Conservation (phyloP, 1,139 yeast genomes). For the Candida mesenterica region DNA sequence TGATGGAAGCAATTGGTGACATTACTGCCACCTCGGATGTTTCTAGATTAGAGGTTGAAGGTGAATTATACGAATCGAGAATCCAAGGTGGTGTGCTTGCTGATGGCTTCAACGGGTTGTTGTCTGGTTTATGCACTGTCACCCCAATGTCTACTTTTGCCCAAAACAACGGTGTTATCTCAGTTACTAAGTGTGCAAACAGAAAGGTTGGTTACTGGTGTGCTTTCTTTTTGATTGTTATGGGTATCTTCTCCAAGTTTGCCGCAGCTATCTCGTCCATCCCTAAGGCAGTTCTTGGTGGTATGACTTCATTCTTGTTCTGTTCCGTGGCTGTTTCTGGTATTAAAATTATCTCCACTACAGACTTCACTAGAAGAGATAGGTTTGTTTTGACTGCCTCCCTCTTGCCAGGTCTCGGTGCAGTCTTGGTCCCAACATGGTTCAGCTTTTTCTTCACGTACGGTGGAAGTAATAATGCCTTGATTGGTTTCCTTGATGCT, state of each 20-base stretch:
- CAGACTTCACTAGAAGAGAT: slow-evolving; percentile 83
- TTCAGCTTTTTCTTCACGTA: slow-evolving; percentile 75
- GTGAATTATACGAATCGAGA: slow-evolving; percentile 74
- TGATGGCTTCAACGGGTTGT: slow-evolving; percentile 68
- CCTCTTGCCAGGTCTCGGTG: slow-evolving; percentile 74
- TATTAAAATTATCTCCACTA: slow-evolving; percentile 69
- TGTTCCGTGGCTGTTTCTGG: slow-evolving; percentile 90
- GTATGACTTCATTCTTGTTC: slow-evolving; percentile 89
- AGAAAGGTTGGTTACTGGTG: slow-evolving; percentile 87
- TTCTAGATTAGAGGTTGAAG: slow-evolving; percentile 78
- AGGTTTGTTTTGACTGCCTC: slow-evolving; percentile 79
- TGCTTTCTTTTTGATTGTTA: slow-evolving; percentile 73
- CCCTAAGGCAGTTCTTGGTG: slow-evolving; percentile 83
- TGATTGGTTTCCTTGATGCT: slow-evolving; percentile 75
- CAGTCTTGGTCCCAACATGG: slow-evolving; percentile 76
- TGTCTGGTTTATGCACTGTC: slow-evolving; percentile 72
- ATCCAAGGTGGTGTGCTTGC: slow-evolving; percentile 91
- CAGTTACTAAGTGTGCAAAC: slow-evolving; percentile 86
- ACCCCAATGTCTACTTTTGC: slow-evolving; percentile 90
- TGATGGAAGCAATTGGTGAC: slow-evolving; percentile 94
- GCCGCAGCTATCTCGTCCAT: slow-evolving; percentile 87
- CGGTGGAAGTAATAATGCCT: slow-evolving; percentile 58
- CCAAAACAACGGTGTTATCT: slow-evolving; percentile 90
- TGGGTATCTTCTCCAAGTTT: slow-evolving; percentile 87
- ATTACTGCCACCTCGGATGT: slow-evolving; percentile 92